Percentiles rank a stretch among this genome's conserved stretches.
Evolutionary conservation across 1,284 basidiomycete species (phyloP).

Genomic region (Ceratobasidium sp.): DNA sequence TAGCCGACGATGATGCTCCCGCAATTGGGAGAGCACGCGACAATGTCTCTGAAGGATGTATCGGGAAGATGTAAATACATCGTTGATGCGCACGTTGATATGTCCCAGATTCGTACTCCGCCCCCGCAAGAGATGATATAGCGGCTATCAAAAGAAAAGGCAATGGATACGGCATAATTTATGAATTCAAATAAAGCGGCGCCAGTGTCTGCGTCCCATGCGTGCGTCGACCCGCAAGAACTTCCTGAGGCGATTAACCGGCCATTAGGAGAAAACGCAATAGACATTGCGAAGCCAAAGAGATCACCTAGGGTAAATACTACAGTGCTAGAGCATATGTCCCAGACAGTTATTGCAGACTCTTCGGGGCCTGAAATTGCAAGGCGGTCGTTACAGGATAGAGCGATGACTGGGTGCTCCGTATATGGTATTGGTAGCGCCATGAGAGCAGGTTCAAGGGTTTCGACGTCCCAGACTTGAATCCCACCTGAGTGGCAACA

Average conservation of each 20-base stretch:
- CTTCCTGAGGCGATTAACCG: background rate
- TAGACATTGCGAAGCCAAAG: background rate
- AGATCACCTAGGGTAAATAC: background rate
- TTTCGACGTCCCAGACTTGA: background rate
- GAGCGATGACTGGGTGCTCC: too few relatives aligned
- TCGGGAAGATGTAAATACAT: background rate
- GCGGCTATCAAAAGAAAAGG: slow-evolving; percentile 12
- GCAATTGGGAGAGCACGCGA: slow-evolving; percentile 7
- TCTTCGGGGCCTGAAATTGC: too few relatives aligned
- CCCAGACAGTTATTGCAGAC: too few relatives aligned
- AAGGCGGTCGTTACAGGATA: too few relatives aligned
- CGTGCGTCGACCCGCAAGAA: background rate
- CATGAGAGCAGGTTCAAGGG: background rate
- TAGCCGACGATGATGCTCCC: background rate
- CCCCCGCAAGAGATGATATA: background rate
- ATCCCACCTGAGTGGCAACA: background rate
- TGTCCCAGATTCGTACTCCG: background rate
- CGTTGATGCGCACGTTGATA: background rate
- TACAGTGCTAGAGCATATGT: background rate
- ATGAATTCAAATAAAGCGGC: background rate
- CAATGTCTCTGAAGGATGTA: background rate
- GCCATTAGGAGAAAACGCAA: slow-evolving; percentile 22
- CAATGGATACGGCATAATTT: background rate
- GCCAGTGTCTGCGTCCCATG: slow-evolving; percentile 18
- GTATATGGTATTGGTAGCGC: background rate